These are phyloP conservation scores for Phytophthora pinifolia DNA, from an alignment of 352 stramenopile genomes.

Conservation along the genomic window DNA sequence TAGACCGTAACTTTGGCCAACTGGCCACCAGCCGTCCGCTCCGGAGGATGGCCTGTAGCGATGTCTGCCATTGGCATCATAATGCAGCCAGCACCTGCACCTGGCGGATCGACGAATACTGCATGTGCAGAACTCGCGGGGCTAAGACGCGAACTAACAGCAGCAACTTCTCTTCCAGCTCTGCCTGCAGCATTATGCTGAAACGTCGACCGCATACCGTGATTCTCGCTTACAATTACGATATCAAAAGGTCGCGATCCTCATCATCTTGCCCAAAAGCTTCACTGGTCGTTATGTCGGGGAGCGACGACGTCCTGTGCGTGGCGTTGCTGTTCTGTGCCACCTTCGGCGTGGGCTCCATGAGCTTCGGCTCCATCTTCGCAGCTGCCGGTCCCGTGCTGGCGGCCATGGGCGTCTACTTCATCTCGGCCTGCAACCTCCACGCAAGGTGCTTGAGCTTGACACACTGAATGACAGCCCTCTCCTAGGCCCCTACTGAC, in stretches of 20 bases:
- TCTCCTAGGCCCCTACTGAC: no score
- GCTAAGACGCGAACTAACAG: no score
- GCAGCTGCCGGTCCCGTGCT: conserved; percentile 54
- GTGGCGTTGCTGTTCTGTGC: conserved; percentile 73
- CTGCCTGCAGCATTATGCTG: no score
- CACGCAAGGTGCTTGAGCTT: conserved; percentile 61
- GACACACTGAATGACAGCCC: background rate
- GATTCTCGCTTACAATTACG: conserved; percentile 1
- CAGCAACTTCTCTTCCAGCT: no score
- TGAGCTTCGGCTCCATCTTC: conserved; percentile 74
- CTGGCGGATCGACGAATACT: no score
- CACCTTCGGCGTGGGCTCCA: conserved; percentile 71
- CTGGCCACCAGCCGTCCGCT: no score
- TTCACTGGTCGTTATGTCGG: conserved; percentile 13
- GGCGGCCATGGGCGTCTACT: conserved; percentile 64
- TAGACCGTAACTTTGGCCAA: no score
- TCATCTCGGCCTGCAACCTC: conserved; percentile 78
- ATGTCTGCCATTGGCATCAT: no score
- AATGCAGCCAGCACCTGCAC: no score
- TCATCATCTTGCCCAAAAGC: background rate
- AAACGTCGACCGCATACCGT: background rate
- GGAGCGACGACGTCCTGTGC: conserved; percentile 53
- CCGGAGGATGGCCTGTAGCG: no score
- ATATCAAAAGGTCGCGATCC: conserved; percentile 27
- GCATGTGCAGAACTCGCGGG: no score